These are phyloP conservation scores for Hamamelis virginiana DNA, from an alignment of 164 flowering plant species.

Conservation along the genomic window DNA sequence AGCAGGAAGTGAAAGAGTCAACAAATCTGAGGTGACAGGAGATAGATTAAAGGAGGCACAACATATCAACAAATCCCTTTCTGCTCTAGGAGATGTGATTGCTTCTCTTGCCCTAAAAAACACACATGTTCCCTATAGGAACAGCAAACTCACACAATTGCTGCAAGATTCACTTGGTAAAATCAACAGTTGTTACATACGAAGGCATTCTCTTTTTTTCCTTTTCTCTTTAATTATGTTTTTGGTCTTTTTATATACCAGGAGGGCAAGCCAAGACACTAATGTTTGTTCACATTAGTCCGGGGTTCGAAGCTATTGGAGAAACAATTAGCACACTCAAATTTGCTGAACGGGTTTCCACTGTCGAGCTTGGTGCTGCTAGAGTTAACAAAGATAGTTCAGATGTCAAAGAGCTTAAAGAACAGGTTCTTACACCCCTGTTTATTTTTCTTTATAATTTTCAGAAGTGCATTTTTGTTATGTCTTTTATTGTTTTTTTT, in stretches of 20 bases:
- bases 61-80: slow-evolving; percentile 76
- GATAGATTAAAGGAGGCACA: slow-evolving; percentile 79
- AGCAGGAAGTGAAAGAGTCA: slow-evolving; percentile 87
- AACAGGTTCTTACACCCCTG: slow-evolving; percentile 37
- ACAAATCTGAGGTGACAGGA: slow-evolving; percentile 74
- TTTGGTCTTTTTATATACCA: slow-evolving; percentile 9
- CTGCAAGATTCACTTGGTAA: slow-evolving; percentile 88
- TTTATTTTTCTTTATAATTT: not conserved
- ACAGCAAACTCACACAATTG: slow-evolving; percentile 79
- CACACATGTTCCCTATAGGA: slow-evolving; percentile 76
- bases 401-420: slow-evolving; percentile 58
- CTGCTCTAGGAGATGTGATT: slow-evolving; percentile 87
- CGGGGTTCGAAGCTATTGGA: slow-evolving; percentile 55
- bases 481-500: not conserved
- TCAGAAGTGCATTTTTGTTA: not conserved
- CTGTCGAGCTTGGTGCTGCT: slow-evolving; percentile 71
- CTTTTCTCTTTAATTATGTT: not conserved
- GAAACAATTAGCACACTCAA: slow-evolving; percentile 69
- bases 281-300: slow-evolving; percentile 73
- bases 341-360: slow-evolving; percentile 68
- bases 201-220: not conserved
- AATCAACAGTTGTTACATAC: not conserved
- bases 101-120: slow-evolving; percentile 65
- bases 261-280: slow-evolving; percentile 78
- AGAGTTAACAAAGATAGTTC: slow-evolving; percentile 51